phyloP scores from a whole-genome alignment of 2,329 filamentous ascomycete species.

The Microsporum audouinii region DNA sequence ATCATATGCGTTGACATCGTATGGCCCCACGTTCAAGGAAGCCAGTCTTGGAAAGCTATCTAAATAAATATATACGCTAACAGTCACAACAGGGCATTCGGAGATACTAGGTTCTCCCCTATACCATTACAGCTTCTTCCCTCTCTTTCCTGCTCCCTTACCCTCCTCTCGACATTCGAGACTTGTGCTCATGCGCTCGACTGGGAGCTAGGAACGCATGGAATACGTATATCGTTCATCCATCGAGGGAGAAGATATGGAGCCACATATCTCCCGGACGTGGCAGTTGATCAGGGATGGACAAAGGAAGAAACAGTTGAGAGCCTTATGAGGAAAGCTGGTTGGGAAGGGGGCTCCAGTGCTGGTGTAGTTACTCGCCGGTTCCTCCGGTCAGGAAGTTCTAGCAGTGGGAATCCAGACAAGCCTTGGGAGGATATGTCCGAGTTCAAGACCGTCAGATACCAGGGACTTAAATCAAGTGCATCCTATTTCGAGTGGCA shows the following conservation, averaged over 20 bases:
- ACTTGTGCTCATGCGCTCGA: conserved; percentile 60
- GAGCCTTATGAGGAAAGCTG: conserved; percentile 87
- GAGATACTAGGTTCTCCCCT: conserved; percentile 51
- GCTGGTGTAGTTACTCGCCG: conserved; percentile 26
- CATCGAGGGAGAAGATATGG: conserved; percentile 62
- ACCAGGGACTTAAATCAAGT: conserved; percentile 70
- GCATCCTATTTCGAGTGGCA: conserved; percentile 63
- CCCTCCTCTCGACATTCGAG: conserved; percentile 78
- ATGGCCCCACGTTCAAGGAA: conserved; percentile 21
- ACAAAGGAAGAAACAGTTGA: conserved; percentile 81
- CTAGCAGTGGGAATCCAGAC: conserved; percentile 12
- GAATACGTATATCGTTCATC: conserved; percentile 75
- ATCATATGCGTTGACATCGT: conserved; percentile 73
- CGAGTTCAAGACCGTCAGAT: conserved; percentile 66
- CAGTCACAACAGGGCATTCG: conserved; percentile 38
- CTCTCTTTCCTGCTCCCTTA: conserved; percentile 50
- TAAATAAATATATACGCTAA: conserved; percentile 9
- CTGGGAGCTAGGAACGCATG: conserved; percentile 79
- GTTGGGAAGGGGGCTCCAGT: conserved; percentile 57
- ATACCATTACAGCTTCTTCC: conserved; percentile 42
- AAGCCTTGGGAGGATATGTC: conserved; percentile 60
- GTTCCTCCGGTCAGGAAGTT: conserved; percentile 31
- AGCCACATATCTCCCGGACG: conserved; percentile 84
- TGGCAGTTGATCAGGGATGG: conserved; percentile 88
- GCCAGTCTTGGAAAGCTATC: not conserved